A percentile compares a stretch with the other conserved stretches of the same genome.
phyloP scores from a whole-genome alignment of 768 basidiomycete genomes.

The Mycena epipterygia region DNA sequence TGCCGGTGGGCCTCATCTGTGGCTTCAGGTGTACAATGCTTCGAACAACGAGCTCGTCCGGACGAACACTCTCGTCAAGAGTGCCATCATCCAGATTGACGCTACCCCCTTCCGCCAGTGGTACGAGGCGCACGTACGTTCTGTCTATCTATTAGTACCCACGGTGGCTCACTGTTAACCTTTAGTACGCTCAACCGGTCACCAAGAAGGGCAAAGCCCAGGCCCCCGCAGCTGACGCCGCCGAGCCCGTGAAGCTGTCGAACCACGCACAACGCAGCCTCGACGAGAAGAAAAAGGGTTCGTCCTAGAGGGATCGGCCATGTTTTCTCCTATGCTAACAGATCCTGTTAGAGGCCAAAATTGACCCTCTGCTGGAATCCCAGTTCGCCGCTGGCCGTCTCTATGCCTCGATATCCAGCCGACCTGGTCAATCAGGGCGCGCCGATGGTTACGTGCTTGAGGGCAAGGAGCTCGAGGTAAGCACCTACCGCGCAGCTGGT shows the following conservation, averaged over 20 bases:
- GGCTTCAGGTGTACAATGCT: slow-evolving; percentile 91
- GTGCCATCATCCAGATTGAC: slow-evolving; percentile 96
- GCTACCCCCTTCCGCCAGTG: slow-evolving; percentile 99
- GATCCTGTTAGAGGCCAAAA: slow-evolving; percentile 77
- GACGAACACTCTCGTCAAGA: slow-evolving; percentile 99
- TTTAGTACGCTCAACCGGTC: slow-evolving; percentile 93
- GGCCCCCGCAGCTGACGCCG: slow-evolving; percentile 59
- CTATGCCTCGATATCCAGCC: slow-evolving; percentile 92
- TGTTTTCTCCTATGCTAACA: slow-evolving; percentile 2
- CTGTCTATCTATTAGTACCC: slow-evolving; percentile 5
- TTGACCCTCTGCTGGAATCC: slow-evolving; percentile 89
- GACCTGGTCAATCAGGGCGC: slow-evolving; percentile 97
- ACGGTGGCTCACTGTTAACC: slow-evolving; percentile 16
- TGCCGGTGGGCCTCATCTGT: slow-evolving; percentile 4
- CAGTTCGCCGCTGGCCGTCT: slow-evolving; percentile 97
- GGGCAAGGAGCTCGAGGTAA: slow-evolving; percentile 97
- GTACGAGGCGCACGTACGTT: slow-evolving; percentile 97
- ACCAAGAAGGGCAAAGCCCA: slow-evolving; percentile 88
- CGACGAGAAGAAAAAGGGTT: slow-evolving; percentile 93
- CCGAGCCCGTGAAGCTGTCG: slow-evolving; percentile 84
- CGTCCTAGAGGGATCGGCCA: slow-evolving; percentile 21
- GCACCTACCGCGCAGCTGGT: slow-evolving; percentile 35
- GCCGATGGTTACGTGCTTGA: slow-evolving; percentile 98
- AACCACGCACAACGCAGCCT: slow-evolving; percentile 90
- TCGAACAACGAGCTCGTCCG: slow-evolving; percentile 99